These are phyloP conservation scores for Climacium dendroides DNA, from an alignment of 225 moss, liverwort and hornwort species.

Conservation along the genomic window DNA sequence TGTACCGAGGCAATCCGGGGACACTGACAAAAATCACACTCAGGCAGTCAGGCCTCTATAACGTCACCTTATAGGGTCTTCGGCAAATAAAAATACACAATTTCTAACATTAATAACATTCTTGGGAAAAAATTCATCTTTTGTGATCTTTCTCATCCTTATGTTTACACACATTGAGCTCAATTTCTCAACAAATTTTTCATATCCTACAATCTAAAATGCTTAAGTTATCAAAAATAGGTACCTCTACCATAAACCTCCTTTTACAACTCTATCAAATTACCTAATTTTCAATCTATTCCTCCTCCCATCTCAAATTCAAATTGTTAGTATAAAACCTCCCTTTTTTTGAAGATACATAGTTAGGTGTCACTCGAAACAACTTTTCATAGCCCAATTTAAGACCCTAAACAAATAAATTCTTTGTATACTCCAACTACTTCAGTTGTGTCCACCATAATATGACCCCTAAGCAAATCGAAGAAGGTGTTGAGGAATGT, in stretches of 20 bases:
- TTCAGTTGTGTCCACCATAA: no score
- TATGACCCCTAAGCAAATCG: no score
- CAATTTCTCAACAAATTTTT: no score
- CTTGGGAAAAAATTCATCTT: no score
- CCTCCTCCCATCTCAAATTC: background rate
- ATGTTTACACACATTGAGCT: no score
- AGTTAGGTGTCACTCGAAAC: rapidly evolving
- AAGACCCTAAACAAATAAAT: background rate
- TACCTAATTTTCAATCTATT: rapidly evolving
- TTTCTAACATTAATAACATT: background rate
- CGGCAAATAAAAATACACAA: background rate
- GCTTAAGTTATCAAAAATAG: no score
- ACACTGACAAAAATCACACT: background rate
- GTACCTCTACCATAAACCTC: no score
- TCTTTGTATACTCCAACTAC: rapidly evolving
- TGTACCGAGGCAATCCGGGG: background rate
- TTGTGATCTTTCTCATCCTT: no score
- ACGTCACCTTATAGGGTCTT: background rate
- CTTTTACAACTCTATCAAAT: background rate
- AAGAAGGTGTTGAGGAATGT: no score
- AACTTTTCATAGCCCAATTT: rapidly evolving
- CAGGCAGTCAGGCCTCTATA: background rate
- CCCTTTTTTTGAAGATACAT: rapidly evolving
- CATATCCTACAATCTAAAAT: no score
- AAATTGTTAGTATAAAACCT: background rate